These are phyloP conservation scores for Fraxinus nigra DNA, from an alignment of 305 asterid species.

Conservation along the genomic window DNA sequence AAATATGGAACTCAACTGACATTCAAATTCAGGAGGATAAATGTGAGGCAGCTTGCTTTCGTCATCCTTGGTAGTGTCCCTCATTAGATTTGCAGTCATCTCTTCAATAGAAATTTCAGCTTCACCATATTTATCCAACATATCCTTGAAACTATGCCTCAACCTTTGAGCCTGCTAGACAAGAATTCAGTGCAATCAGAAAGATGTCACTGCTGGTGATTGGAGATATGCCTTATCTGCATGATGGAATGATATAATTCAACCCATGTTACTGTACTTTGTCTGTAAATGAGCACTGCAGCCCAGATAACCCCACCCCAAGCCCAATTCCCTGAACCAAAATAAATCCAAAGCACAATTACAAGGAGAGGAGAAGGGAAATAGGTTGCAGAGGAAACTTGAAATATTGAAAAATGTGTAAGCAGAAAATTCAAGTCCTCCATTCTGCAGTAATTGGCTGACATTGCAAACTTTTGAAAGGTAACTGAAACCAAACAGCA, in stretches of 20 bases:
- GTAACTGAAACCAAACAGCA: neutral
- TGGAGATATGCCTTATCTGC: neutral
- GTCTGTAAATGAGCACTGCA: neutral
- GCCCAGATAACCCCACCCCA: neutral
- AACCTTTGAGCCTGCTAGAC: slow-evolving; percentile 52
- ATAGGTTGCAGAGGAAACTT: neutral
- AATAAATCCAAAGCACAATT: neutral
- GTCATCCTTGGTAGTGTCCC: slow-evolving; percentile 59
- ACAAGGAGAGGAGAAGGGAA: neutral
- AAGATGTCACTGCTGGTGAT: neutral
- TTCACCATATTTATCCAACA: slow-evolving; percentile 37
- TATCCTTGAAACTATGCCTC: slow-evolving; percentile 39
- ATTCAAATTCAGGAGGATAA: slow-evolving; percentile 55
- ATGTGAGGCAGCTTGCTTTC: slow-evolving; percentile 50
- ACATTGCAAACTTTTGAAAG: neutral
- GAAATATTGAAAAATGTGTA: neutral
- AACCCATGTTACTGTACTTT: neutral
- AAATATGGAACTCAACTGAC: slow-evolving; percentile 66
- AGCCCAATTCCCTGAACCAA: neutral
- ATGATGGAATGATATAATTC: neutral
- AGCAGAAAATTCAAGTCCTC: neutral
- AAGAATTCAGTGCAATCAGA: neutral
- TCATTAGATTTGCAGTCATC: slow-evolving; percentile 51
- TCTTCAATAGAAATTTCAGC: slow-evolving; percentile 48
- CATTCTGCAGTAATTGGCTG: neutral